phyloP scores from a whole-genome alignment of 2,329 filamentous ascomycete species.

The Colletotrichum scovillei region DNA sequence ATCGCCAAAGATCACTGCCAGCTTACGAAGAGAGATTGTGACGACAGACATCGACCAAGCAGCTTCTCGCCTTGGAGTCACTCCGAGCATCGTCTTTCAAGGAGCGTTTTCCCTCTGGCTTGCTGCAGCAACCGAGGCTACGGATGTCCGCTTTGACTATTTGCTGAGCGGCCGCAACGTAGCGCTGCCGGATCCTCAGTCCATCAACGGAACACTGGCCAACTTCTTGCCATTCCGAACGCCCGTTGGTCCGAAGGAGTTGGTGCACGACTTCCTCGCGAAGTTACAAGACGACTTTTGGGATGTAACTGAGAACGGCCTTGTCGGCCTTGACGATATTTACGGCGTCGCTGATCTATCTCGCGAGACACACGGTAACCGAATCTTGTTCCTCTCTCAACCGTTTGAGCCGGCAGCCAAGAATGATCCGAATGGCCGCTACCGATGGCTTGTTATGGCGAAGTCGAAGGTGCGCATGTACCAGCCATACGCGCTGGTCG shows the following conservation, averaged over 20 bases:
- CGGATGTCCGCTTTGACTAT: slow-evolving; percentile 47
- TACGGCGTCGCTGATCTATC: not conserved
- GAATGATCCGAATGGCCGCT: not conserved
- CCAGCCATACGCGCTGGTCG: slow-evolving; percentile 12
- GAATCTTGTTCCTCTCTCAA: not conserved
- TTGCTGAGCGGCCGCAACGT: slow-evolving; percentile 52
- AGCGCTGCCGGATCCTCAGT: slow-evolving; percentile 47
- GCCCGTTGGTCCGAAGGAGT: slow-evolving; percentile 16
- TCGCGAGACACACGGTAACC: not conserved
- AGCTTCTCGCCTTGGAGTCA: slow-evolving; percentile 41
- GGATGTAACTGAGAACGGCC: slow-evolving; percentile 7
- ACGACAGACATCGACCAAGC: slow-evolving; percentile 35
- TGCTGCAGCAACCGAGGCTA: slow-evolving; percentile 35
- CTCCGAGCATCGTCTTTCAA: slow-evolving; percentile 49
- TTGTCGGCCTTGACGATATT: not conserved
- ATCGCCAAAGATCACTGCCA: slow-evolving; percentile 1
- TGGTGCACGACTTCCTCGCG: not conserved
- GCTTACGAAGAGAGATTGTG: not conserved
- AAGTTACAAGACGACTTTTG: slow-evolving; percentile 10
- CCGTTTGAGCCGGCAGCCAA: not conserved
- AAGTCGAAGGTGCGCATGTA: slow-evolving; percentile 8
- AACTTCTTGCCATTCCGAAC: slow-evolving; percentile 50
- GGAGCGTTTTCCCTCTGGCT: slow-evolving; percentile 46
- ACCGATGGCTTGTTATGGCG: slow-evolving; percentile 10
- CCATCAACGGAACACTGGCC: slow-evolving; percentile 49